Conservation (phyloP, 495 filamentous ascomycete species). For the Annulohypoxylon nitens region DNA sequence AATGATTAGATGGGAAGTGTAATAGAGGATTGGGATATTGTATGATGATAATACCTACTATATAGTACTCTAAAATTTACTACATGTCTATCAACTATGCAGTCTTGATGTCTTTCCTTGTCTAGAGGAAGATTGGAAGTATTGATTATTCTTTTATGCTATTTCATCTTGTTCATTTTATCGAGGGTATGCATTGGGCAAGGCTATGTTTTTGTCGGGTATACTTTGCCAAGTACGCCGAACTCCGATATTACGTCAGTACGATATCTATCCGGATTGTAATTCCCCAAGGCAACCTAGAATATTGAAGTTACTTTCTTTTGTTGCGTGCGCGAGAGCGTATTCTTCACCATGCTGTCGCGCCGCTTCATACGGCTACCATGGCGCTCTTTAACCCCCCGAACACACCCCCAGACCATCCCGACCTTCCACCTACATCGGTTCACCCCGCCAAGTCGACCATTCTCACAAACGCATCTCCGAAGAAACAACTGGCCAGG, state of each 20-base stretch:
- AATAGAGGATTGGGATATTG: neutral
- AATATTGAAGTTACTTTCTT: neutral
- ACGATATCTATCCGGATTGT: neutral
- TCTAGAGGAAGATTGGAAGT: neutral
- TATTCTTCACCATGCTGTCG: constrained; percentile 29
- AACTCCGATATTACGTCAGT: constrained; percentile 8
- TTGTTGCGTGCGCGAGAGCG: neutral
- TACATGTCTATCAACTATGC: neutral
- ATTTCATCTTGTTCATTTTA: neutral
- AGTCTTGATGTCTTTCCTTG: neutral
- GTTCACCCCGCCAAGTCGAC: constrained; percentile 24
- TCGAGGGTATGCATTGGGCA: neutral
- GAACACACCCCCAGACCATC: neutral
- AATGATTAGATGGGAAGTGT: neutral
- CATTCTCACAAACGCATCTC: constrained; percentile 44
- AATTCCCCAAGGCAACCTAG: neutral
- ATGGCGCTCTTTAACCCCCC: constrained; percentile 19
- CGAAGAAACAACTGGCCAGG: constrained; percentile 45
- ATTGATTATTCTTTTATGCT: neutral
- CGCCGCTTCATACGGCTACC: constrained; percentile 25
- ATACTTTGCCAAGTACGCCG: neutral
- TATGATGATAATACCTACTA: neutral
- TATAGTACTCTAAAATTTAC: neutral
- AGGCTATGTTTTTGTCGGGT: neutral
- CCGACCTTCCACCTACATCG: constrained; percentile 13